These are phyloP conservation scores for Entomortierella chlamydospora DNA, from an alignment of 192 early-diverging fungal species.

Conservation along the genomic window DNA sequence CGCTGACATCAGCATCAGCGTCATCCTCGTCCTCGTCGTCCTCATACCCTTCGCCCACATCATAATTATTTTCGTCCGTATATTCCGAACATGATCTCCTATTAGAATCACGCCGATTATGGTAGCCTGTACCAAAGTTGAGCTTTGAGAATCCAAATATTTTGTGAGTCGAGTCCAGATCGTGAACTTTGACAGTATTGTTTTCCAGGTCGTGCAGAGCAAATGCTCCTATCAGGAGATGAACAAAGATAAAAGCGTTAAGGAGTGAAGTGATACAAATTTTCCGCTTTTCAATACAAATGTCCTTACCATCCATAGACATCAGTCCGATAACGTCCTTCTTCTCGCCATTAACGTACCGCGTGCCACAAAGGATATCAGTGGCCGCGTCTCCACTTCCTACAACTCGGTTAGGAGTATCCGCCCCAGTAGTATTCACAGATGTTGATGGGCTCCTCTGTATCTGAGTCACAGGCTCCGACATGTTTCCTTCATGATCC, in stretches of 20 bases:
- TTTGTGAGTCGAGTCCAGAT: slow-evolving; percentile 67
- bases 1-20: slow-evolving; percentile 1
- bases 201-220: slow-evolving; percentile 60
- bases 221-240: slow-evolving; percentile 55
- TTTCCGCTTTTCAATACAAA: no score
- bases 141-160: slow-evolving; percentile 65
- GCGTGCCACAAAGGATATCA: slow-evolving; percentile 60
- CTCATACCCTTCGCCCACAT: slow-evolving; percentile 1
- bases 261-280: background rate
- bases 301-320: slow-evolving; percentile 68
- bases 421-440: slow-evolving; percentile 16
- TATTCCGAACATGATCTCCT: slow-evolving; percentile 1
- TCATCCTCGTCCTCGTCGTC: slow-evolving; percentile 3
- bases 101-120: background rate
- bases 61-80: background rate
- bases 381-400: slow-evolving; percentile 55
- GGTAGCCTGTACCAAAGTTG: slow-evolving; percentile 42
- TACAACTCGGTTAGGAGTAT: slow-evolving; percentile 8
- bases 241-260: slow-evolving; percentile 3
- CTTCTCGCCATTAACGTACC: slow-evolving; percentile 32
- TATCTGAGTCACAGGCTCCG: slow-evolving; percentile 40
- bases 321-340: slow-evolving; percentile 63
- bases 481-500: slow-evolving; percentile 32
- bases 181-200: slow-evolving; percentile 57
- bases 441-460: slow-evolving; percentile 12